Evolutionary conservation across 2,329 filamentous ascomycete species (phyloP), one percentile per base, ranked within the genome.

Genomic region (Penicillium capsulatum): DNA sequence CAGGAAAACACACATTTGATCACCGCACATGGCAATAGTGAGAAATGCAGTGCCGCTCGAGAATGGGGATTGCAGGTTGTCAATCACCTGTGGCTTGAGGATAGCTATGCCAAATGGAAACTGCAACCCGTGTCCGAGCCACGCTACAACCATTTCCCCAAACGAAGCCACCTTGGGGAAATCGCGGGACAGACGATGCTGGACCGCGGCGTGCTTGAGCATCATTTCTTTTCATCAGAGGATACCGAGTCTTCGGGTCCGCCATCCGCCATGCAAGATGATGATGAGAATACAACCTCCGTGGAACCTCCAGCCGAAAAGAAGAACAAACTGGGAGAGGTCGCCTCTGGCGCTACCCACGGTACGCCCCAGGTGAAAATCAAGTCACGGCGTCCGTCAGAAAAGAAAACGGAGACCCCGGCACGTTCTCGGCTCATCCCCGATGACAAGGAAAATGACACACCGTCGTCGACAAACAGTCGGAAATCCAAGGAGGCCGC

Each of bases 11-110:
- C 90, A 0, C 92, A 98, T 67, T 77, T 98, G 1, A 84, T 98
- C 55, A 95, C 91, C 0, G 92, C 92, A 3, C 85, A 94, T 54
- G 81, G 83, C 42, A 80, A 81, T 40, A 94, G 91, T 58, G 92
- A 97, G 60, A 98, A 98, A 66, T 96, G 86, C 62, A 82, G 84
- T 26, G 92, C 92, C 1, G 92, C 92, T 0, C 79, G 80, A 45
- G 92, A 97, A 66, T 98, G 92, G 92, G 84, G 84, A 37, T 83
- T 97, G 38, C 72, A 88, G 40, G 84, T 95, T 54, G 73, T 95
- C 54, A 98, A 97, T 62, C 92, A 98, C 61, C 74, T 98, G 1
- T 98, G 92, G 92, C 76, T 98, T 31, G 92, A 98, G 64, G 92
- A 98, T 59, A 94, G 89, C 65, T 98, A 97, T 59, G 88, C 91